These are phyloP conservation scores for Achaetomium macrosporum DNA, from an alignment of 2,329 filamentous ascomycete species.

Conservation along the genomic window DNA sequence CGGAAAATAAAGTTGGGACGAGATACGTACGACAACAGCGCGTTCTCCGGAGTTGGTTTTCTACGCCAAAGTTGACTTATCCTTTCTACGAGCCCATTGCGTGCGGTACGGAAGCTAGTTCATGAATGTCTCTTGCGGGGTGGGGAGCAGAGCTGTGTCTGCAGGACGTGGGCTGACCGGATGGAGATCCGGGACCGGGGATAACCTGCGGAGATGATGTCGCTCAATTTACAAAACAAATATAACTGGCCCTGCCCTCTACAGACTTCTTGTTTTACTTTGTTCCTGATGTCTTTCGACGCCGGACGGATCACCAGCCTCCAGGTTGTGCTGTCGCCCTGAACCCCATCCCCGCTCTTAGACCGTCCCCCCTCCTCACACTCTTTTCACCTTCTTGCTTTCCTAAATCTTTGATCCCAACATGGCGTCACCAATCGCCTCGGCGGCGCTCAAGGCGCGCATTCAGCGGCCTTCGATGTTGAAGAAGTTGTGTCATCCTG, in stretches of 20 bases:
- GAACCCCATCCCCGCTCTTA: neutral
- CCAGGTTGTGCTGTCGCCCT: neutral
- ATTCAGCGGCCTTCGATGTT: conserved; percentile 71
- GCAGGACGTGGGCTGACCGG: neutral
- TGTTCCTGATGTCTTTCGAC: neutral
- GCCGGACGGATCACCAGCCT: neutral
- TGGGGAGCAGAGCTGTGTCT: neutral
- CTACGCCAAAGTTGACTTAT: too few species aligned
- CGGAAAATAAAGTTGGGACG: neutral
- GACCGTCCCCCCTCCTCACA: neutral
- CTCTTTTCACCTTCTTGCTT: neutral
- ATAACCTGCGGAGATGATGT: conserved; percentile 6
- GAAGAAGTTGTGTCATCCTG: conserved; percentile 70
- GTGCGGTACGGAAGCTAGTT: too few species aligned
- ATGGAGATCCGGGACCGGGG: conserved; percentile 2
- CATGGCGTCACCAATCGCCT: conserved; percentile 53
- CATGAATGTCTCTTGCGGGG: neutral
- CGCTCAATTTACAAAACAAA: neutral
- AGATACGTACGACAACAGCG: neutral
- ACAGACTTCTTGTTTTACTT: neutral
- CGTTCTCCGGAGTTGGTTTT: too few species aligned
- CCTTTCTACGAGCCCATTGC: too few species aligned
- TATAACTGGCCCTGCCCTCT: conserved; percentile 5
- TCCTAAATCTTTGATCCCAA: neutral
- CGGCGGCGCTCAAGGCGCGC: conserved; percentile 69